These are phyloP conservation scores for Neobulgaria alba DNA, from an alignment of 2,329 filamentous ascomycete genomes.

Conservation along the genomic window DNA sequence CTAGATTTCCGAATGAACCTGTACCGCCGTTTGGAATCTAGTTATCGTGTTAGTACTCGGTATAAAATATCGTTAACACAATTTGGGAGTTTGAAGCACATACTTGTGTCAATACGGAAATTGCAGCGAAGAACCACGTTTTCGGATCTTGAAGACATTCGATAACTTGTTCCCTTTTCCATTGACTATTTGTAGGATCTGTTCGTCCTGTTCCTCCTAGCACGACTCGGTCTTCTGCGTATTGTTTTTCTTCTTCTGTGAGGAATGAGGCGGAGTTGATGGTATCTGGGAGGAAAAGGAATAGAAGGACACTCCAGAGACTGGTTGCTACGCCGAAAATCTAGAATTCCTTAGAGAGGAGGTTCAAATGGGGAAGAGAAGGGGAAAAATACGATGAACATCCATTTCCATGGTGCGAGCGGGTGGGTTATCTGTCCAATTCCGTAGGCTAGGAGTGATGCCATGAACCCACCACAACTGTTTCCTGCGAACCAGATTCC, in stretches of 20 bases:
- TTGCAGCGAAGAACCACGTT: constrained; percentile 45
- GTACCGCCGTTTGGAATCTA: constrained; percentile 51
- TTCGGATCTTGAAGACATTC: constrained; percentile 49
- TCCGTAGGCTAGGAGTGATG: constrained; percentile 45
- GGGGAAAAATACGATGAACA: constrained; percentile 35
- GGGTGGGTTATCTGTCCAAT: constrained; percentile 43
- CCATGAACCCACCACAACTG: constrained; percentile 40
- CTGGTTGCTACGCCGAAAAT: constrained; percentile 38
- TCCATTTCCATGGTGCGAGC: constrained; percentile 45
- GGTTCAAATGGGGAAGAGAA: neutral
- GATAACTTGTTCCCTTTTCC: constrained; percentile 36
- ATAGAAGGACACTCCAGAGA: constrained; percentile 41
- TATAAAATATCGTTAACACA: too few species aligned
- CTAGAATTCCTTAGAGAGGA: too few species aligned
- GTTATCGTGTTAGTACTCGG: neutral
- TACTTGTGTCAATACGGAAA: constrained; percentile 41
- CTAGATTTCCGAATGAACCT: constrained; percentile 46
- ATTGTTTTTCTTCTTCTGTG: constrained; percentile 37
- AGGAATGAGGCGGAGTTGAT: constrained; percentile 51
- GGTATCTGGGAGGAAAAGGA: constrained; percentile 41
- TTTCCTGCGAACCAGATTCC: constrained; percentile 53
- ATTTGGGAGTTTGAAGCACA: too few species aligned
- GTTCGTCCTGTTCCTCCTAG: constrained; percentile 44
- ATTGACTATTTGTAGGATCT: constrained; percentile 39
- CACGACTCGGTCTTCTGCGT: constrained; percentile 39